Conservation (phyloP, 768 basidiomycete genomes). For the Roridomyces roridus region DNA sequence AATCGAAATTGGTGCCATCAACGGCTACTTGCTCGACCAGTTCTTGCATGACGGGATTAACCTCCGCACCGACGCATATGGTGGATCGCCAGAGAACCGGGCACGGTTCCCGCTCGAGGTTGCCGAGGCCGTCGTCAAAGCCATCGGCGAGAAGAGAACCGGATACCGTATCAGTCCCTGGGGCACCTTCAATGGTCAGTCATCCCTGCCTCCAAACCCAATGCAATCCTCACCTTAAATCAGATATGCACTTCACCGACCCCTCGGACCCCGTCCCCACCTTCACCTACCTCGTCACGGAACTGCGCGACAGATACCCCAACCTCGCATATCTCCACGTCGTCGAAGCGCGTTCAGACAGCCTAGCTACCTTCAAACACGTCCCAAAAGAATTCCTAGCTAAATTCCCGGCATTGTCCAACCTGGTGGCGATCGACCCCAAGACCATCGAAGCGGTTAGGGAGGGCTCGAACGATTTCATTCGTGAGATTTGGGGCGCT, state of each 20-base stretch:
- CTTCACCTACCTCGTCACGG: conserved; percentile 45
- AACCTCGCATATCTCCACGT: conserved; percentile 54
- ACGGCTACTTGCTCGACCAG: conserved; percentile 48
- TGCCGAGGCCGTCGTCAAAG: conserved; percentile 42
- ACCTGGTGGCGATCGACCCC: too few species aligned
- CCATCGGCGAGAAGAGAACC: conserved; percentile 49
- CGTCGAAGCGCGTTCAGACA: conserved; percentile 39
- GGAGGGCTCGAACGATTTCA: conserved; percentile 38
- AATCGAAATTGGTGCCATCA: conserved; percentile 40
- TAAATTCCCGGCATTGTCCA: too few species aligned
- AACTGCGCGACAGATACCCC: conserved; percentile 42
- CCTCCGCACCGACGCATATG: conserved; percentile 38
- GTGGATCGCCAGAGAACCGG: conserved; percentile 46
- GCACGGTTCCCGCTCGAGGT: conserved; percentile 30
- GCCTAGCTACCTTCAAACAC: conserved; percentile 2
- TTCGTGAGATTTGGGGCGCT: conserved; percentile 46
- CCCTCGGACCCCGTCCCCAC: too few species aligned
- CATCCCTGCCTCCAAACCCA: conserved; percentile 1
- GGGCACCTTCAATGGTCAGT: conserved; percentile 33
- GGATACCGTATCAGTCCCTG: conserved; percentile 31
- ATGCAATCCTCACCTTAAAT: conserved; percentile 18
- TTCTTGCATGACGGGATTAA: conserved; percentile 52
- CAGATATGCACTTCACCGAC: conserved; percentile 49
- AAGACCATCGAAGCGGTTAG: too few species aligned
- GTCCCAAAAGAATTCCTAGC: background rate